A percentile compares a stretch with the other conserved stretches of the same genome.
Evolutionary conservation across 1,139 yeast species (phyloP).

Genomic region (Blastobotrys persicus): DNA sequence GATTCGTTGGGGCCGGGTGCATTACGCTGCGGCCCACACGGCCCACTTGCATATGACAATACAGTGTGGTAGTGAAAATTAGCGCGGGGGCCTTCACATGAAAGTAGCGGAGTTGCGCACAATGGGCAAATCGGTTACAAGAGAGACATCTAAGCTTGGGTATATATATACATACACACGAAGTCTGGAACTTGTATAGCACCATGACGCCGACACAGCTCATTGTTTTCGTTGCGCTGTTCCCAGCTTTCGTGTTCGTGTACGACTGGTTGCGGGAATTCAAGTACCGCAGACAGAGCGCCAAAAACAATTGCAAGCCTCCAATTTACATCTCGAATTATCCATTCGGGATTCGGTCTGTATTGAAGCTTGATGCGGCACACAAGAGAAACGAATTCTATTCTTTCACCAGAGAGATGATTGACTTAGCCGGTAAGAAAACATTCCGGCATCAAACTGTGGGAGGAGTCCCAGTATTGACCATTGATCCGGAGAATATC

Average conservation of each 20-base stretch:
- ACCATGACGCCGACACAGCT: constrained; percentile 2
- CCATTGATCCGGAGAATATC: constrained; percentile 47
- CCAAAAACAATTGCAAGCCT: constrained; percentile 12
- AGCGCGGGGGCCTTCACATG: neutral
- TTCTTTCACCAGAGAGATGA: constrained; percentile 7
- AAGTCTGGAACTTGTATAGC: neutral
- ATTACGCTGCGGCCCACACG: neutral
- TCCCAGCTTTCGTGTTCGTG: constrained; percentile 9
- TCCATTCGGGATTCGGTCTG: constrained; percentile 25
- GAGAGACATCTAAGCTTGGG: neutral
- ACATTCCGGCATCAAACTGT: constrained; percentile 22
- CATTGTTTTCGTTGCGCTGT: neutral
- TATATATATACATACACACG: neutral
- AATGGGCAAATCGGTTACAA: neutral
- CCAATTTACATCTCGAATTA: constrained; percentile 12
- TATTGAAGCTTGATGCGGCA: constrained; percentile 9
- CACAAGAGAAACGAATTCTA: constrained; percentile 10
- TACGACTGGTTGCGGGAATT: constrained; percentile 10
- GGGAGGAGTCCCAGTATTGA: constrained; percentile 22
- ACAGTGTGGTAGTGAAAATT: neutral
- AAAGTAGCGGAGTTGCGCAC: neutral
- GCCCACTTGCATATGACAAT: neutral
- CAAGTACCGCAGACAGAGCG: constrained; percentile 11
- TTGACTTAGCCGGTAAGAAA: constrained; percentile 8
- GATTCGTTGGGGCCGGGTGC: no score